Evolutionary conservation across 108 stramenopile species (phyloP), one percentile per base, ranked within the genome.

Genomic region (Schizochytrium sp.): DNA sequence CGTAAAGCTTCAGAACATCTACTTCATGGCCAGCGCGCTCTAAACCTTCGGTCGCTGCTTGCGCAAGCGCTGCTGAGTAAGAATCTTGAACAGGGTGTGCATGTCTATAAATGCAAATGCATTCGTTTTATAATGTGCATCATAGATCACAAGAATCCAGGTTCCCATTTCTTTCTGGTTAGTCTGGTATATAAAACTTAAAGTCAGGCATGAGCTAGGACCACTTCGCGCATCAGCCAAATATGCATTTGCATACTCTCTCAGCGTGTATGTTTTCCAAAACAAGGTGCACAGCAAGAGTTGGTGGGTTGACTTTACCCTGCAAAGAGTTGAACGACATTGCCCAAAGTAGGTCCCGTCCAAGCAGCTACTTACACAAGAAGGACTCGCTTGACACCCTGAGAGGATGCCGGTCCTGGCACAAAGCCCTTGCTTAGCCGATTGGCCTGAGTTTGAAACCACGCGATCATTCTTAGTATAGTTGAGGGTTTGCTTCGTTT

Each of bases 81-180:
- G 76, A 83, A 38, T 55, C 76, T 28, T 46, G 47, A 47, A 83
- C 76, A 8, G 76, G 76, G 76, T 83, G 76, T 1, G 76, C 47
- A 53, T 83, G 76, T 7, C 64, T 69, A 44, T 15, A 12, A 44
- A n/a, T n/a, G 64, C 1, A 44, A 44, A 38, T 7, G 64, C 12
- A 69, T 8, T 12, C 64, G 64, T 69, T 8, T 15, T 7, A 7
- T 38, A 8, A 10, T 64, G 64, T 15, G 28, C 28, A 28, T 28
- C 28, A 28, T 28, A 28, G 28, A 28, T 28, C 28, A 28, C 28
- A 28, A 28, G 28, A 28, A 28, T 28, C 28, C 28, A 28, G 28
- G 28, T 28, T 28, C 28, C 28, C 28, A 28, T 28, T 28, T n/a
- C n/a, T n/a, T n/a, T 28, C 28, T 28, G 28, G 28, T 28, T 28